Evolutionary conservation across 2,329 filamentous ascomycete species (phyloP), one percentile per base, ranked within the genome.

Genomic region (Aureobasidium lini): DNA sequence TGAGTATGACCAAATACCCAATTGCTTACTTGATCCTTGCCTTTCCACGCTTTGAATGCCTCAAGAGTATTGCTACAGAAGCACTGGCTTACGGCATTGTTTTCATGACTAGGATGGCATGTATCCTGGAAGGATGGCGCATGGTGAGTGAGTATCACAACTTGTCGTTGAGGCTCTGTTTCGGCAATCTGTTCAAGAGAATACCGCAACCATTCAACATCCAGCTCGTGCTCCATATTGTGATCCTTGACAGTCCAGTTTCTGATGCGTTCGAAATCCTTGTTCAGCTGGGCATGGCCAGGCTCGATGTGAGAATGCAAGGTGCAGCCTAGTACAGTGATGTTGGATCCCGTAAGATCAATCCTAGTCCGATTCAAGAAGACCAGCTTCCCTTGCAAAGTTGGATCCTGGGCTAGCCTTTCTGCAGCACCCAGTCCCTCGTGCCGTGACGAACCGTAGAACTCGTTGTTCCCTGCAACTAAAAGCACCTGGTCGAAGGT

Each of bases 291-390:
- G 4, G 69, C 68, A 13, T 75, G 69, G 0, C 70, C 60, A 0
- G 76, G 70, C 2, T 57, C 58, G 28, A 85, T 74, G 0, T 70
- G 63, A 0, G 81, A 83, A 75, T 81, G 82, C 0, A 85, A 71
- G 0, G 80, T 83, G 63, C 80, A 84, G 15, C 82, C 82, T 1
- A 84, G 69, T 2, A 85, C 70, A 1, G 75, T 81, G 11, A 81
- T 53, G 31, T 64, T 61, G 0, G 75, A 73, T 4, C 67, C 66
- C 37, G 54, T 23, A 9, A 73, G 54, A 46, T 78, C 75, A 64
- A 74, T 75, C 5, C 74, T 65, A 16, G 65, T 65, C 3, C 72
- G 71, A 60, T 81, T 53, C 10, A 68, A 47, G 66, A 83, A 65
- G 3, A 73, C 64, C 9, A 82, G 59, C 36, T 70, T 75, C 0